A percentile compares a stretch with the other conserved stretches of the same genome.
Conservation (phyloP, 371 early-diverging fungal genomes). For the Apophysomyces ossiformis region DNA sequence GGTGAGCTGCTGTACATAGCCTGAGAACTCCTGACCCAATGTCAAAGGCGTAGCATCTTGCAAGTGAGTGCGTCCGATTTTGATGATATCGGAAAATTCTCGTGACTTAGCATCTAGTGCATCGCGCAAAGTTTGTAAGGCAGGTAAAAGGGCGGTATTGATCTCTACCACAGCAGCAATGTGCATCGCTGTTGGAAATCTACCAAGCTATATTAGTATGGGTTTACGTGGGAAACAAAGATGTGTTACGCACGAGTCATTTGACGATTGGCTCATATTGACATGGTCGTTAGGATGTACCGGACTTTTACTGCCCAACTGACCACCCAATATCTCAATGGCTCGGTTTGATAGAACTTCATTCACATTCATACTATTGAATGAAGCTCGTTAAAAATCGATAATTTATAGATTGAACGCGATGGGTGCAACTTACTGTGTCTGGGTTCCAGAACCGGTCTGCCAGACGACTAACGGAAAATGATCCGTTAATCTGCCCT, state of each 20-base stretch:
- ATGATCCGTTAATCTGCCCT: constrained; percentile 85
- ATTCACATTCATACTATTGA: constrained; percentile 40
- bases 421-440: constrained; percentile 57
- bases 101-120: constrained; percentile 76
- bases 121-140: constrained; percentile 74
- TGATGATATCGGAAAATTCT: constrained; percentile 87
- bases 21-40: constrained; percentile 97
- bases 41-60: constrained; percentile 96
- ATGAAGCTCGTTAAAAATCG: background rate
- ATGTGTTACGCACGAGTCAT: constrained; percentile 74
- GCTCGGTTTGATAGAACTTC: constrained; percentile 95
- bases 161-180: constrained; percentile 88
- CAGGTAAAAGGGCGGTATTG: constrained; percentile 78
- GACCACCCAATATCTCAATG: constrained; percentile 91
- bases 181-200: constrained; percentile 98
- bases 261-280: constrained; percentile 96
- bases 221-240: background rate
- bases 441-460: constrained; percentile 98
- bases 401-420: constrained; percentile 5
- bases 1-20: constrained; percentile 86
- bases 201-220: constrained; percentile 14
- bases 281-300: constrained; percentile 98
- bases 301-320: constrained; percentile 87
- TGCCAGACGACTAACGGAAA: constrained; percentile 98
- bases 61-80: constrained; percentile 95